A percentile compares a stretch with the other conserved stretches of the same genome.
Evolutionary conservation across 2,329 filamentous ascomycete genomes (phyloP).

Genomic region (Alternaria brassicicola): DNA sequence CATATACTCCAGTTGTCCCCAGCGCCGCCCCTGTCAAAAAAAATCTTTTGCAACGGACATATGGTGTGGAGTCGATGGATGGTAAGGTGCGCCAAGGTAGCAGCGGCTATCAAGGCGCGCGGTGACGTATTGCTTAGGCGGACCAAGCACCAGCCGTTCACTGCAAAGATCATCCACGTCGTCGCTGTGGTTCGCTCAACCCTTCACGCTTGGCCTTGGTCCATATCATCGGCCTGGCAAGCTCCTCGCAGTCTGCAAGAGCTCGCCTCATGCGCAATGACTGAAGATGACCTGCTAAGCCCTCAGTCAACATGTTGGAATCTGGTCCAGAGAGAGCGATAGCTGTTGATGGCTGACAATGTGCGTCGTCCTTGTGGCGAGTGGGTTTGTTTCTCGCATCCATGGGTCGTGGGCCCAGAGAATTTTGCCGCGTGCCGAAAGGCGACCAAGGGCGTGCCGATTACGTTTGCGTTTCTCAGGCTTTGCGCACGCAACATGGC

Average conservation of each 20-base stretch:
- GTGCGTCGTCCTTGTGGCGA: neutral
- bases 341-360: neutral
- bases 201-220: conserved; percentile 1
- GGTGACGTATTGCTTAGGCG: conserved; percentile 21
- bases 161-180: conserved; percentile 19
- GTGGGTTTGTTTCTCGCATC: neutral
- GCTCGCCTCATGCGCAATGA: conserved; percentile 5
- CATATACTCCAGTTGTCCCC: conserved; percentile 8
- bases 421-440: conserved; percentile 13
- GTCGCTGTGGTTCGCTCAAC: conserved; percentile 14
- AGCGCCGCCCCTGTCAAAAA: conserved; percentile 1
- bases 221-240: neutral
- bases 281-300: neutral
- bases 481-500: conserved; percentile 8
- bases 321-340: neutral
- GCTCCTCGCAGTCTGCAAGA: neutral
- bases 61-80: conserved; percentile 12
- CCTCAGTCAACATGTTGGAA: neutral
- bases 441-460: conserved; percentile 5
- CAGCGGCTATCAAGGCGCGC: conserved; percentile 14
- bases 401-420: neutral
- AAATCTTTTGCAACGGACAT: conserved; percentile 10
- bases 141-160: conserved; percentile 6
- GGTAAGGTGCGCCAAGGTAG: conserved; percentile 10
- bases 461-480: conserved; percentile 17